These are phyloP conservation scores for Trichosporon ovoides DNA, from an alignment of 1,284 basidiomycete species.

Conservation along the genomic window DNA sequence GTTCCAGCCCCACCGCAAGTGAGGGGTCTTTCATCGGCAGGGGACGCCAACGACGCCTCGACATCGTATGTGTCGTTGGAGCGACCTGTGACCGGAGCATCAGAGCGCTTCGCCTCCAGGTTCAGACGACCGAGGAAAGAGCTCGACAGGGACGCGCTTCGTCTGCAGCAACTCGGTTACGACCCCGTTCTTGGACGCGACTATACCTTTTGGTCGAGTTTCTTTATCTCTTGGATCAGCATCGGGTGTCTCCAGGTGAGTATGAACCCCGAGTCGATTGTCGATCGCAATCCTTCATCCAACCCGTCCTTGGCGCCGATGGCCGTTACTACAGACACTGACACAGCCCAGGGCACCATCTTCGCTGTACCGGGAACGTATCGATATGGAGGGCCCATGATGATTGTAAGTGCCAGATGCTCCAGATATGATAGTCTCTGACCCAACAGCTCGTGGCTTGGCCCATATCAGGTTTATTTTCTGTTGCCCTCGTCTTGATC, in stretches of 20 bases:
- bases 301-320: too few species aligned
- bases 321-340: too few species aligned
- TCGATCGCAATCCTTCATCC: too few species aligned
- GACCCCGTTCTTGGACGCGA: slow-evolving; percentile 45
- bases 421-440: background rate
- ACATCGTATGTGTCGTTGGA: slow-evolving; percentile 1
- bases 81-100: slow-evolving; percentile 8
- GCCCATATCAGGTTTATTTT: slow-evolving; percentile 40
- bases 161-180: slow-evolving; percentile 45
- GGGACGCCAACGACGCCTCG: background rate
- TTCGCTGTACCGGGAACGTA: slow-evolving; percentile 44
- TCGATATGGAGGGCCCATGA: slow-evolving; percentile 43
- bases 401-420: slow-evolving; percentile 31
- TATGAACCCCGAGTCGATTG: slow-evolving; percentile 2
- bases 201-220: slow-evolving; percentile 48
- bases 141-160: slow-evolving; percentile 38
- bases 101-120: slow-evolving; percentile 1
- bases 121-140: slow-evolving; percentile 17
- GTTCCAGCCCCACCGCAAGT: slow-evolving; percentile 32
- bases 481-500: slow-evolving; percentile 37
- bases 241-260: slow-evolving; percentile 42
- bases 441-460: slow-evolving; percentile 41
- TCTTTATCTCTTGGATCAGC: slow-evolving; percentile 42
- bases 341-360: slow-evolving; percentile 36
- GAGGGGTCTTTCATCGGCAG: background rate